Conservation (phyloP, 805 yeast genomes). For the Lachancea lanzarotensis region DNA sequence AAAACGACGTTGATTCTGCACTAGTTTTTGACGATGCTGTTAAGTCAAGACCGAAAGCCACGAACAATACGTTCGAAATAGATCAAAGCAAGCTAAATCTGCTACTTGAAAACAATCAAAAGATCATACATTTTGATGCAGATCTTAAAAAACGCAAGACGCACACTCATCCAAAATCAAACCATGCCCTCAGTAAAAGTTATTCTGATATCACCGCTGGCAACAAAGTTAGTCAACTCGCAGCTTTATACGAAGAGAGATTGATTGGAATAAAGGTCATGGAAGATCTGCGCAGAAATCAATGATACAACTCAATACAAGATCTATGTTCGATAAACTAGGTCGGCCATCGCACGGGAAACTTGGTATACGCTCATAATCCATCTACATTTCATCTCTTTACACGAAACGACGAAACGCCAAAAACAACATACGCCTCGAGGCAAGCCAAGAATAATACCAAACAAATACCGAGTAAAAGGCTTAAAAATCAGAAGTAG, state of each 20-base stretch:
- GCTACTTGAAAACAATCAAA: slow-evolving; percentile 18
- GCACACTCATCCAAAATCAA: slow-evolving; percentile 7
- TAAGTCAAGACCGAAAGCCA: neutral
- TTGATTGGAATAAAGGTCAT: slow-evolving; percentile 34
- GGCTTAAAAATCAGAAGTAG: neutral
- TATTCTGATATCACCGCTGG: slow-evolving; percentile 42
- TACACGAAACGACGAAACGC: neutral
- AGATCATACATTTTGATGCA: slow-evolving; percentile 27
- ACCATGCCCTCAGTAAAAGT: slow-evolving; percentile 32
- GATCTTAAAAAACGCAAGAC: slow-evolving; percentile 21
- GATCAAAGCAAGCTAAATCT: slow-evolving; percentile 7
- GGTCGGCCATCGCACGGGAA: too few species aligned
- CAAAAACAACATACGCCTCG: neutral
- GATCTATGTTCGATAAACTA: too few species aligned
- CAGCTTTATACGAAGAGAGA: slow-evolving; percentile 58
- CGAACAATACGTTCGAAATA: neutral
- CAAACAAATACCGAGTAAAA: neutral
- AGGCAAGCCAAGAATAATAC: neutral
- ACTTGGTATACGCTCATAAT: too few species aligned
- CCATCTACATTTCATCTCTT: neutral
- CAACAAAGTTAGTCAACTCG: slow-evolving; percentile 55
- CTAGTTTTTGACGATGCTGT: slow-evolving; percentile 3
- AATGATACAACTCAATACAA: neutral
- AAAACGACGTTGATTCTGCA: neutral
- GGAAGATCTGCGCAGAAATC: slow-evolving; percentile 24